phyloP scores from a whole-genome alignment of 1,284 basidiomycete species.

The Blastosporella zonata region DNA sequence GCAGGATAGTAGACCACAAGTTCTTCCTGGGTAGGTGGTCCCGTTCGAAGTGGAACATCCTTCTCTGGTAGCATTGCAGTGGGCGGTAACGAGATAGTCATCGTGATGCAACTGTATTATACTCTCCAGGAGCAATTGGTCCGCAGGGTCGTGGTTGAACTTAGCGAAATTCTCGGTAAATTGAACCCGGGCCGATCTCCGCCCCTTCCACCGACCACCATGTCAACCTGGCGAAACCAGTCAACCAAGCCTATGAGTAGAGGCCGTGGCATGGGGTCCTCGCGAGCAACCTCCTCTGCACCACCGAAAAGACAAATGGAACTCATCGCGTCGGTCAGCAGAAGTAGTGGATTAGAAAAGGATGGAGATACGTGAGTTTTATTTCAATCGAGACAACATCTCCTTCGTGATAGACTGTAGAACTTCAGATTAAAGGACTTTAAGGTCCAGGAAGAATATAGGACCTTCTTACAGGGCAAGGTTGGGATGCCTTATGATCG shows the following conservation, averaged over 20 bases:
- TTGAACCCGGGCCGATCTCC: slow-evolving; percentile 1
- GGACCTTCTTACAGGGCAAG: slow-evolving; percentile 59
- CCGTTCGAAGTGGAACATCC: slow-evolving; percentile 45
- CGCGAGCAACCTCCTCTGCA: background rate
- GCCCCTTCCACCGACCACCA: slow-evolving; percentile 1
- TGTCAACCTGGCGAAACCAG: slow-evolving; percentile 17
- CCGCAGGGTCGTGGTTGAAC: too few species aligned
- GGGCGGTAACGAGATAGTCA: slow-evolving; percentile 15
- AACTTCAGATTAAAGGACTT: slow-evolving; percentile 52
- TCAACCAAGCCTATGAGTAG: slow-evolving; percentile 4
- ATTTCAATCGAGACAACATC: slow-evolving; percentile 1
- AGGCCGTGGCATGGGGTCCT: slow-evolving; percentile 8
- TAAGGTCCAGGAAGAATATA: slow-evolving; percentile 60
- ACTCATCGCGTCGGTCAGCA: slow-evolving; percentile 63
- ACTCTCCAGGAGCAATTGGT: background rate
- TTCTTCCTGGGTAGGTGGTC: slow-evolving; percentile 66
- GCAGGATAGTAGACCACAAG: slow-evolving; percentile 65
- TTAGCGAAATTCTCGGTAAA: background rate
- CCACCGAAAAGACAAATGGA: slow-evolving; percentile 43
- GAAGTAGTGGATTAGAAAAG: slow-evolving; percentile 67
- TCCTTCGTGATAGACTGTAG: slow-evolving; percentile 30
- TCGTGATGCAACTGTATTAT: background rate
- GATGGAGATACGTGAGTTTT: slow-evolving; percentile 66
- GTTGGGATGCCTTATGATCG: slow-evolving; percentile 30
- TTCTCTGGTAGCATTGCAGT: slow-evolving; percentile 16